Base-by-base conservation (phyloP, 768 basidiomycete genomes). In the Mycena vitilis region DNA sequence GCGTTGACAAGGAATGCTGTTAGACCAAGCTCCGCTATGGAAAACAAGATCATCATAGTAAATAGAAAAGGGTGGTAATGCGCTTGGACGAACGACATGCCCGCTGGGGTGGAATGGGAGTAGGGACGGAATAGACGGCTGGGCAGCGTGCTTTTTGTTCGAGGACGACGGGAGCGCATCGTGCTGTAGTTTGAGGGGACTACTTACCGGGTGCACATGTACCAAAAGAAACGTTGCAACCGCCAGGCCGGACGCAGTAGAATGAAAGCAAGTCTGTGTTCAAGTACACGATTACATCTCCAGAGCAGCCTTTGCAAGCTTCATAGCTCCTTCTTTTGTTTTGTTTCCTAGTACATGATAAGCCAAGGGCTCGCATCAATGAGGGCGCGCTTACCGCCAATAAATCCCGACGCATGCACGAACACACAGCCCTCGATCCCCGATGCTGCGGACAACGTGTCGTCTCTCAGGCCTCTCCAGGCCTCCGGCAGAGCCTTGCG, bases 351-450 rank as follows among this genome's bases (percentile, higher is more conserved):
- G 22, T 55, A 20, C 37, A 44, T 44, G 36, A 56, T 70, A 45
- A 37, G 68, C 42, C 40, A 20, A 23, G 16, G 34, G n/a, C 23
- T 55, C 23, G 56, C 42, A 60, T 62, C 30, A 62, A 64, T 54
- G 8, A 58, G 37, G 13, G 63, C 66, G 62, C 22, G 62, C 87
- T 68, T 70, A 90, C 96, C 96, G 74, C 98, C 98, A 75, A 96
- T 99, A 78, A 99, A 99, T 10, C 98, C 98, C 66, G 92, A 93
- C 1, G 96, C 95, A 80, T 99, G 98, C 30, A 96, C 90, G 75
- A 99, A 99, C 61, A 98, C 88, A 59, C 96, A 87, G 1, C 91
- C 95, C 0, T 88, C 86, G 67, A 98, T 89, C 3, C 95, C 94
- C 18, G 88, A 88, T 9, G 87, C 80, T 71, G 87, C 81, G 54